These are phyloP conservation scores for Asterionellopsis glacialis DNA, from an alignment of 108 stramenopile genomes.

Conservation along the genomic window DNA sequence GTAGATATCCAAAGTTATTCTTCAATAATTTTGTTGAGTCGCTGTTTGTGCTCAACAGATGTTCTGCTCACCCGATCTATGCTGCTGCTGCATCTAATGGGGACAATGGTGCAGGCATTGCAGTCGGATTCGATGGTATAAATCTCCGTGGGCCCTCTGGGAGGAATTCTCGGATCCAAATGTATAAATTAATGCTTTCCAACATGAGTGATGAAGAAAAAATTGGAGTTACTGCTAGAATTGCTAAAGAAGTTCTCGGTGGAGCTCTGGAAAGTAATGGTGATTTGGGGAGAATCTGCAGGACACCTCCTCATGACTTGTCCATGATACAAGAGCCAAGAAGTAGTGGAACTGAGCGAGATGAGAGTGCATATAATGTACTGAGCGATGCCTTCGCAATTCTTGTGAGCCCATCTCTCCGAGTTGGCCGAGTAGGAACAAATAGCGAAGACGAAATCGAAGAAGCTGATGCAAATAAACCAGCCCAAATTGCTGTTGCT, in stretches of 20 bases:
- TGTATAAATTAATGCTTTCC: slow-evolving; percentile 80
- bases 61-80: slow-evolving; percentile 88
- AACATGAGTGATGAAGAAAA: slow-evolving; percentile 90
- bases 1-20: slow-evolving; percentile 79
- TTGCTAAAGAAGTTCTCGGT: slow-evolving; percentile 84
- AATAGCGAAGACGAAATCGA: slow-evolving; percentile 55
- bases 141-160: slow-evolving; percentile 42
- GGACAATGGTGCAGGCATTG: slow-evolving; percentile 61
- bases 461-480: slow-evolving; percentile 39
- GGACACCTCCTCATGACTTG: slow-evolving; percentile 11
- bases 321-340: slow-evolving; percentile 6
- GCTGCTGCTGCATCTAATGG: slow-evolving; percentile 62
- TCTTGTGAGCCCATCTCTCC: slow-evolving; percentile 50
- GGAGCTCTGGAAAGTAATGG: slow-evolving; percentile 59
- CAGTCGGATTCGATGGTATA: slow-evolving; percentile 52
- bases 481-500: slow-evolving; percentile 49
- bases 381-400: slow-evolving; percentile 61
- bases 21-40: slow-evolving; percentile 86
- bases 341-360: slow-evolving; percentile 11
- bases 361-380: slow-evolving; percentile 56
- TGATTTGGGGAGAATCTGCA: slow-evolving; percentile 62
- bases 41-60: slow-evolving; percentile 88
- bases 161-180: slow-evolving; percentile 43
- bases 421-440: slow-evolving; percentile 56
- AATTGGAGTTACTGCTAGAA: slow-evolving; percentile 79